phyloP scores from a whole-genome alignment of 1,284 basidiomycete species.

The Volvariella volvacea region DNA sequence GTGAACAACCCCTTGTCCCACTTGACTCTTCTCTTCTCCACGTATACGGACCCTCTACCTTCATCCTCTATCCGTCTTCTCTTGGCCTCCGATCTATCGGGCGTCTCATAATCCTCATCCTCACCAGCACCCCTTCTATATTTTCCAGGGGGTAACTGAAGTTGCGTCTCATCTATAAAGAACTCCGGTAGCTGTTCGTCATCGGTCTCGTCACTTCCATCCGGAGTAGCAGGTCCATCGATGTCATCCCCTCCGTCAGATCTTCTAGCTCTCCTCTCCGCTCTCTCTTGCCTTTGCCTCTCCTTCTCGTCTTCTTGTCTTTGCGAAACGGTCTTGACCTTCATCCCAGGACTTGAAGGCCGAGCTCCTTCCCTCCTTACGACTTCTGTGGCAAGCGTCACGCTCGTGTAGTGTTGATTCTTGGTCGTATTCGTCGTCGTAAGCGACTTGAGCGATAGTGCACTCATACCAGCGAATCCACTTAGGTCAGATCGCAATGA shows the following conservation, averaged over 20 bases:
- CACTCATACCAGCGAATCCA: slow-evolving; percentile 56
- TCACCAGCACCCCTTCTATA: slow-evolving; percentile 70
- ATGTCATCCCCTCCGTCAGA: slow-evolving; percentile 19
- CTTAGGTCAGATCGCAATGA: slow-evolving; percentile 25
- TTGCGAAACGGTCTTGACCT: slow-evolving; percentile 66
- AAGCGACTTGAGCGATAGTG: slow-evolving; percentile 57
- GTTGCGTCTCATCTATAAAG: too few relatives aligned
- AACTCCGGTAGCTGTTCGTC: slow-evolving; percentile 17
- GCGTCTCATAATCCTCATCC: slow-evolving; percentile 76
- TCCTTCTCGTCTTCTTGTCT: slow-evolving; percentile 65
- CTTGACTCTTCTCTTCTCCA: slow-evolving; percentile 54
- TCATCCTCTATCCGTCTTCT: slow-evolving; percentile 21
- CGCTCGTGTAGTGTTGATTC: slow-evolving; percentile 60
- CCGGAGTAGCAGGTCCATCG: slow-evolving; percentile 14
- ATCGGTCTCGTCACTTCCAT: slow-evolving; percentile 14
- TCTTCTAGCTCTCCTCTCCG: slow-evolving; percentile 48
- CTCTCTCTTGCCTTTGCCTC: slow-evolving; percentile 55
- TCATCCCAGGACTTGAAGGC: slow-evolving; percentile 75
- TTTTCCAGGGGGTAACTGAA: slow-evolving; percentile 13
- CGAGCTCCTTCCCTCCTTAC: slow-evolving; percentile 63
- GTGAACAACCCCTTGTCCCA: slow-evolving; percentile 73
- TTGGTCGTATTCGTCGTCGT: slow-evolving; percentile 63
- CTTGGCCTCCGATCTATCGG: slow-evolving; percentile 9
- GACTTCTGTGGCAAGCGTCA: slow-evolving; percentile 57
- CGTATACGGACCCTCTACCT: slow-evolving; percentile 11